Evolutionary conservation across 2,329 filamentous ascomycete genomes (phyloP).

Genomic region (Alternaria hordeiaustralica): DNA sequence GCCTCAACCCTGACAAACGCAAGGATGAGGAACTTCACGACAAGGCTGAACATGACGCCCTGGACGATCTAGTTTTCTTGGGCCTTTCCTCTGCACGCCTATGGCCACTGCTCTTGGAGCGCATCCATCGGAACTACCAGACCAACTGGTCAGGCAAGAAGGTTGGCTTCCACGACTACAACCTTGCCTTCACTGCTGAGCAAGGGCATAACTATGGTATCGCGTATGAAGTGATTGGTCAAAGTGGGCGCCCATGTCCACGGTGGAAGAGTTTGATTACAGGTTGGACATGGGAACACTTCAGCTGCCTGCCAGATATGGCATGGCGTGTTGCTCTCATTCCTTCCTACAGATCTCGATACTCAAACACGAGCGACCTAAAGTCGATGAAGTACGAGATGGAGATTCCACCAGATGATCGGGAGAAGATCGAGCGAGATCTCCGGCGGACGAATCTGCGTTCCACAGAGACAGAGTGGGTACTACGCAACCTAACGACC

Average conservation of each 20-base stretch:
- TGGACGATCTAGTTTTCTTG: conserved; percentile 10
- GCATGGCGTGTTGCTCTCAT: no score
- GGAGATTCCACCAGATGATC: not conserved
- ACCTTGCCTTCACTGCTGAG: not conserved
- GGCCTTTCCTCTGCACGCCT: conserved; percentile 13
- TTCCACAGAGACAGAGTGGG: conserved; percentile 13
- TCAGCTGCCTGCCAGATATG: no score
- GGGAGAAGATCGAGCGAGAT: not conserved
- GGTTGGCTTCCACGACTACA: conserved; percentile 10
- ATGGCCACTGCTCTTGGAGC: conserved; percentile 9
- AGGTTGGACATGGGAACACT: no score
- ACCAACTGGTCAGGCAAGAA: conserved; percentile 10
- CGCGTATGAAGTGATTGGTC: no score
- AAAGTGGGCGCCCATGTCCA: no score
- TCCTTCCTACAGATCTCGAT: no score
- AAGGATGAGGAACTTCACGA: not conserved
- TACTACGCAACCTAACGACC: conserved; percentile 19
- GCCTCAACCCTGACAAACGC: no score
- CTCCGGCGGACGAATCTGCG: conserved; percentile 6
- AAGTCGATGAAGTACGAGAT: no score
- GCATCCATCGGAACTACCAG: conserved; percentile 8
- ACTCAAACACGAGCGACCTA: no score
- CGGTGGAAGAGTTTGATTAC: no score
- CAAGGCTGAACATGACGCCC: not conserved
- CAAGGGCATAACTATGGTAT: not conserved